phyloP scores from a whole-genome alignment of 306 rosid species.

The Vigna reflexopilosa region DNA sequence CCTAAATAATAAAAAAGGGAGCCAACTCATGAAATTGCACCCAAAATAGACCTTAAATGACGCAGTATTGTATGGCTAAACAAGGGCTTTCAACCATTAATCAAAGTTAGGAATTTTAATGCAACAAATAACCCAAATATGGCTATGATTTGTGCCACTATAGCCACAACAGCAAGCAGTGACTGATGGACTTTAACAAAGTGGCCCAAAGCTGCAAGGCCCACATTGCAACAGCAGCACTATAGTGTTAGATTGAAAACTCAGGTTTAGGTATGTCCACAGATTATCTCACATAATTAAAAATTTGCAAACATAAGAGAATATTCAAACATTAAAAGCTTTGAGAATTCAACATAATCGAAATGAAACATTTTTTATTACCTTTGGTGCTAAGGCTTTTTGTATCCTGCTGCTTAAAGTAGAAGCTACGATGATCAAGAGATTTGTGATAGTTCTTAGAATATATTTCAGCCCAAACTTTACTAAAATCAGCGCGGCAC shows the following conservation, averaged over 20 bases:
- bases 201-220: not conserved
- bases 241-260: not conserved
- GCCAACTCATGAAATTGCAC: not conserved
- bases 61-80: not conserved
- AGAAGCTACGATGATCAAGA: constrained; percentile 99
- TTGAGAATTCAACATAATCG: constrained; percentile 14
- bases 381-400: constrained; percentile 97
- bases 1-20: not conserved
- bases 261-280: not conserved
- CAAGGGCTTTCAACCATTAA: not conserved
- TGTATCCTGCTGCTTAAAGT: constrained; percentile 97
- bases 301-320: not conserved
- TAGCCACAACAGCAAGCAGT: not conserved
- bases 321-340: constrained; percentile 31
- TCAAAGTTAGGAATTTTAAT: not conserved
- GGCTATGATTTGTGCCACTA: not conserved
- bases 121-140: not conserved
- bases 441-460: constrained; percentile 96
- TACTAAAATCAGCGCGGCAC: constrained; percentile 92
- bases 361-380: constrained; percentile 41
- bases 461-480: constrained; percentile 99
- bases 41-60: not conserved
- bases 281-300: constrained; percentile 17
- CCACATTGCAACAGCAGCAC: not conserved
- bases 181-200: not conserved